Evolutionary conservation across 2,329 filamentous ascomycete species (phyloP), one percentile per base, ranked within the genome.

Genomic region (Rhynchosporium agropyri): DNA sequence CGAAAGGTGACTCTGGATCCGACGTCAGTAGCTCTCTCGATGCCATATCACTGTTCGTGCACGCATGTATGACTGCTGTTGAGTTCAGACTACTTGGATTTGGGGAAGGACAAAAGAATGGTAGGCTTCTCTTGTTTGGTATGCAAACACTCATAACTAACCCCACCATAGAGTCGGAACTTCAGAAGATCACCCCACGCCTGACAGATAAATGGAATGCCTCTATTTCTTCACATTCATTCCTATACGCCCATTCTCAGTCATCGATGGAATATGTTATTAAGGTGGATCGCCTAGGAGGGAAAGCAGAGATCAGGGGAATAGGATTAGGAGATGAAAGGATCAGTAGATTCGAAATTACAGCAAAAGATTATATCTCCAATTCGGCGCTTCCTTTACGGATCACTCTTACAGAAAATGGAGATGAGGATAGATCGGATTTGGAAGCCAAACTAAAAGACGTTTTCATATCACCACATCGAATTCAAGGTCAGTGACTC

Each of bases 201-300:
- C 82, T 98, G 2, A 91, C 92, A 0, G 63, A 83, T 15, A 84
- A 87, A 77, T 98, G 95, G 95, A 97, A 97, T 76, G 80, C 86
- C 12, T 84, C 84, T 26, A 83, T 83, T 63, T 85, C 85, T 65
- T 86, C 87, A 13, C 89, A 91, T 74, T 85, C 89, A 61, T 97
- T 98, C 76, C 86, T 92, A 67, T 98, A 98, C 78, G 86, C 87
- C 3, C 93, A 97, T 76, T 81, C 85, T 29, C 91, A 96, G 74
- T 96, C 92, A 0, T 88, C 92, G 15, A 91, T 93, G 84, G 85
- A 89, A 63, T 97, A 90, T 73, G 81, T 97, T 33, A 76, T 97
- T 69, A 94, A 92, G 74, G 78, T 96, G 66, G 92, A 89, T 75
- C 85, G 92, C 59, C 83, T 97, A 70, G 92, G 93, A 49, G 83